Base-by-base conservation (phyloP, 2,329 filamentous ascomycete species). In the Scorias spongiosa region DNA sequence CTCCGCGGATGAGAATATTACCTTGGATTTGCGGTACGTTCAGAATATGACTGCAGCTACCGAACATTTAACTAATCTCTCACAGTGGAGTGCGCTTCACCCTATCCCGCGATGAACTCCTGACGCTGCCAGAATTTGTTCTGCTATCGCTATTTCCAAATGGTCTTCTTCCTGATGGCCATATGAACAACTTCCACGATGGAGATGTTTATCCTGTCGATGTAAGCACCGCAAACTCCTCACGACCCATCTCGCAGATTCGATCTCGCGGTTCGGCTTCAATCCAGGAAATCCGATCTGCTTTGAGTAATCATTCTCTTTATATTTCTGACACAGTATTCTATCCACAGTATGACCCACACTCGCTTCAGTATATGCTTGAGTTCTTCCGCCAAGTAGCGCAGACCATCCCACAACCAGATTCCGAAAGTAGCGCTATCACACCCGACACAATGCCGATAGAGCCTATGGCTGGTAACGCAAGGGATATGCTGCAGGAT, bases 81-180 rank as follows among this genome's bases (percentile, higher is more conserved):
- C 43, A 50, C 57, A 95, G 91, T 65, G 91, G 89, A 53, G 91
- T 83, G 46, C 81, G 85, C 53, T 98, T 98, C 63, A 88, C 88
- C 14, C 76, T 98, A 41, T 96, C 89, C 11, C 75, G 91, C 60
- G 91, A 98, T 59, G 91, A 98, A 65, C 75, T 98, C 42, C 71
- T 98, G 50, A 98, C 91, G 9, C 73, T 98, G 41, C 91, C 91
- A 43, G 91, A 98, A 68, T 98, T 98, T 58, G 91, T 98, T 39
- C 75, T 98, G 39, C 71, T 98, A 36, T 98, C 91, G n/a, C 73
- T 98, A 36, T 98, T 98, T 57, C 91, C 91, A 34, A 98, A 98
- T 61, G 91, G 91, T n/a, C 74, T 98, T 18, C 87, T 98, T 49
- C 91, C 91, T 5, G 91, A 98, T 63, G 88, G 89, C 12, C 89